These are phyloP conservation scores for Mucor lusitanicus DNA, from an alignment of 371 early-diverging fungal genomes.

Conservation along the genomic window DNA sequence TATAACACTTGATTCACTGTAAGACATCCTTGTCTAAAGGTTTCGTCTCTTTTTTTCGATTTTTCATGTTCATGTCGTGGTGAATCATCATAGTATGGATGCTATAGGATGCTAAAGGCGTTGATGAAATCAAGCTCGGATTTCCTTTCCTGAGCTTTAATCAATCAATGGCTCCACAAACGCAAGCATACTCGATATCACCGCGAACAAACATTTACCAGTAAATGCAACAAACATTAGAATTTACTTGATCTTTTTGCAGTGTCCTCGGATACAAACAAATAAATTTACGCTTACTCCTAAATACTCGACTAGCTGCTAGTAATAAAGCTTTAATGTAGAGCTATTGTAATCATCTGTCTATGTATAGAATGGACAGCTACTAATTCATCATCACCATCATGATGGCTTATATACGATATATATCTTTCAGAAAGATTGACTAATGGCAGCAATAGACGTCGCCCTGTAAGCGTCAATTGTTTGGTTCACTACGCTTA, in stretches of 20 bases:
- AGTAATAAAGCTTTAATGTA: no score
- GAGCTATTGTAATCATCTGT: no score
- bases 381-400: no score
- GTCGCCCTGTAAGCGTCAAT: no score
- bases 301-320: no score
- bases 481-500: no score
- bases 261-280: background rate
- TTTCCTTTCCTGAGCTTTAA: background rate
- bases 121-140: background rate
- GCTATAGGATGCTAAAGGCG: background rate
- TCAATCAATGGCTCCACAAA: background rate
- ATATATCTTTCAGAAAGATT: no score
- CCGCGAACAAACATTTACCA: conserved; percentile 3
- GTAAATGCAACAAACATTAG: background rate
- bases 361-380: no score
- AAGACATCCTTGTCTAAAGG: background rate
- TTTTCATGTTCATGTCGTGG: background rate
- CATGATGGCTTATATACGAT: no score
- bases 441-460: no score
- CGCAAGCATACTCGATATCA: background rate
- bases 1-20: background rate
- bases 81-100: background rate
- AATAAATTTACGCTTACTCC: background rate
- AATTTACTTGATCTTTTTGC: background rate
- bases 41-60: background rate